Base-by-base conservation (phyloP, 2,329 filamentous ascomycete genomes). In the Alternaria incomplexa region DNA sequence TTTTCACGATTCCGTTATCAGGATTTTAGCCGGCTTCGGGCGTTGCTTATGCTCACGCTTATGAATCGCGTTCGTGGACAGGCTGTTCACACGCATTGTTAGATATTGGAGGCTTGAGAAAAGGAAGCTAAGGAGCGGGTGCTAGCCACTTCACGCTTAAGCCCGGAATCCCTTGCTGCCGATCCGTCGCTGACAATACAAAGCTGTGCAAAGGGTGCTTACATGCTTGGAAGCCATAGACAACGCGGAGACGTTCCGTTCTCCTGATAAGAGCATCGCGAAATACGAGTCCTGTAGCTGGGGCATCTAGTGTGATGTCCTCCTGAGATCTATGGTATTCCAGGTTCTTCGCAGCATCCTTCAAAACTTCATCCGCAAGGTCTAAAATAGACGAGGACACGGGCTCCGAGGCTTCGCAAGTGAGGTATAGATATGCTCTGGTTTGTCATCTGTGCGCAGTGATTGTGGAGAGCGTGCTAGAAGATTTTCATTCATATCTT, bases 401-500 rank as follows among this genome's bases (percentile, higher is more conserved):
- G 25, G 51, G 2, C 22, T 15, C 10, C 45, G 25, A 26, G 15
- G 50, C 12, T 26, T 30, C 40, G 54, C 32, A 13, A 17, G 30
- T 56, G 23, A 51, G 22, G 23, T 25, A 25, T 15, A 22, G 13
- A 22, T 36, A 50, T 43, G 46, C 57, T 63, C 20, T 25, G 15
- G 17, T n/a, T 11, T 47, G n/a, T 23, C 48, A 20, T 26, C 25
- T 32, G 47, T 28, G 30, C 45, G 46, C 40, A 28, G 43, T 56
- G 23, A 51, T 28, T 26, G 47, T 60, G 40, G 45, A 50, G 40
- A 65, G 66, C 63, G 65, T 76, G 70, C 70, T 72, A 67, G 71
- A 72, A 77, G 65, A 73, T 76, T 77, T 77, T 74, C 71, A 77
- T 77, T 77, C 71, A 70, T 74, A 73, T 76, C 70, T 75, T 70